Base-by-base conservation (phyloP, 495 filamentous ascomycete species). In the Penicillium paradoxum region DNA sequence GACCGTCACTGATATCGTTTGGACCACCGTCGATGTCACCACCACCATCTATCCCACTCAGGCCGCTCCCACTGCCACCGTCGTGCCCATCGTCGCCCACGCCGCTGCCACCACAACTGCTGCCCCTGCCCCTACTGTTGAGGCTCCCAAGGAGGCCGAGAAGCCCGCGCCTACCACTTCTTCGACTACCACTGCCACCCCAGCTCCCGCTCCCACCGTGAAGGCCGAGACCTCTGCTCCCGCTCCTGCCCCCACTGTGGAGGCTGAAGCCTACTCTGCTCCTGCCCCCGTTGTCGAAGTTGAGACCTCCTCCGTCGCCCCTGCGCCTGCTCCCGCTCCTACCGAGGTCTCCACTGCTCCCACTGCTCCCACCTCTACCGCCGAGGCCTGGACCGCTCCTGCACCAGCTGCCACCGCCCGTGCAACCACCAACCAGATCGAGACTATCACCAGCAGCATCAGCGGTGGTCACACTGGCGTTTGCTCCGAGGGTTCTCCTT, bases 21-120 rank as follows among this genome's bases (percentile, higher is more conserved):
- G 68, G 65, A 71, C 67, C 49, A 75, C 72, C 34, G 55, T 76
- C 48, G 71, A 74, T 51, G 55, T 74, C 48, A 76, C 73, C 60
- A 71, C 67, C 58, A 76, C 73, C 54, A 11, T 76, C 64, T 66
- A 62, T 54, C 56, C 57, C 32, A 37, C 49, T 40, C 55, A 65
- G 56, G 40, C 62, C 15, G 48, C 56, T 24, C 45, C 57, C 22
- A 49, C 63, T 17, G 40, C 51, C 9, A 44, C 58, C 19, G 45
- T 53, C 9, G 54, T 50, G 18, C 59, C 61, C 21, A 32, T 48
- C 19, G 42, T 45, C 49, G 48, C 62, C 33, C 43, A 52, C 18
- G 27, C 54, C 25, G 47, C 46, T 25, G 43, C 52, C 22, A 54
- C 60, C 29, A 53, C 50, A n/a, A 43, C 58, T n/a, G 7, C 49